These are phyloP conservation scores for Paramecium sexaurelia DNA, from an alignment of 73 alveolate species.

Conservation along the genomic window DNA sequence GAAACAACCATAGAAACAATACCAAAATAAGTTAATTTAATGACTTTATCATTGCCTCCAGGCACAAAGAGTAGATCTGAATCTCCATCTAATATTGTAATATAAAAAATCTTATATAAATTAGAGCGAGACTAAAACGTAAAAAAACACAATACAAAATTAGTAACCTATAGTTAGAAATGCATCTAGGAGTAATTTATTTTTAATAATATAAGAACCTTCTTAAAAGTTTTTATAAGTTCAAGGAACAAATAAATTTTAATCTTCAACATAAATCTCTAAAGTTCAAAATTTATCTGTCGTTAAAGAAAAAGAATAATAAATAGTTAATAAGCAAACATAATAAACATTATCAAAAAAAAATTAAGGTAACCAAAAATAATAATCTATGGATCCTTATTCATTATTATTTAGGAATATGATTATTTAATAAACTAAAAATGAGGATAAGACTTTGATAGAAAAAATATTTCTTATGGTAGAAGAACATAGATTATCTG, in stretches of 20 bases:
- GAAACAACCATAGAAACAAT: background rate
- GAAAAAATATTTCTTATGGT: background rate
- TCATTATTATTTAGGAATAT: slow-evolving; percentile 36
- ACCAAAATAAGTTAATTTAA: background rate
- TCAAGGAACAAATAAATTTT: background rate
- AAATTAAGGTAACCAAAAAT: background rate
- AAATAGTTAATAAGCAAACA: background rate
- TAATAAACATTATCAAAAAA: background rate
- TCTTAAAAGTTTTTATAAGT: background rate
- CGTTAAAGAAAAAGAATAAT: background rate
- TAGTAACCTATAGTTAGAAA: background rate
- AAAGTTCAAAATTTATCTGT: background rate
- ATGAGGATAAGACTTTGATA: background rate
- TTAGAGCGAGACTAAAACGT: slow-evolving; percentile 12
- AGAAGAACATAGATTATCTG: slow-evolving; percentile 6
- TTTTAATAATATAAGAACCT: background rate
- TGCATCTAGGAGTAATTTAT: background rate
- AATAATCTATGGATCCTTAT: slow-evolving; percentile 51
- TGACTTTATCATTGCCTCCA: slow-evolving; percentile 27
- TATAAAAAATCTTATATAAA: background rate
- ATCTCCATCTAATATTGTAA: slow-evolving; percentile 14
- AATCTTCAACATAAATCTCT: background rate
- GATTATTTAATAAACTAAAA: background rate
- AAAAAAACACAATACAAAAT: background rate
- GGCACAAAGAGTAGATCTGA: slow-evolving; percentile 21